Evolutionary conservation across 306 rosid species (phyloP), one percentile per base, ranked within the genome.

Genomic region (Citrullus colocynthis): DNA sequence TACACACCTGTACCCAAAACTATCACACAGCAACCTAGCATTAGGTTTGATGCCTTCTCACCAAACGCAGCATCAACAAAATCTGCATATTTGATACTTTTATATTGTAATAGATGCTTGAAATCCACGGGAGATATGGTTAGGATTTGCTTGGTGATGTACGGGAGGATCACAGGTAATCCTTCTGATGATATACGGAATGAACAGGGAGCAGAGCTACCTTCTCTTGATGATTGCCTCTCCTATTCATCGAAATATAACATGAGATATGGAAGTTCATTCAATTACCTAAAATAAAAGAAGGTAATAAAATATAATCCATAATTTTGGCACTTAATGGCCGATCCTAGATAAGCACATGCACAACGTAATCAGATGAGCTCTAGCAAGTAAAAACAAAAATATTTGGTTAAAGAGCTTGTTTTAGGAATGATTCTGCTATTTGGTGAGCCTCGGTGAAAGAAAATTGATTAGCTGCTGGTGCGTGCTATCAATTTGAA

Each of bases 161-260:
- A 84, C 18, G 98, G 98, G 60, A 96, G 96, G 82, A 93, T 80
- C 64, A 93, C 85, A 30, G 99, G 94, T 88, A 92, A 85, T 81
- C 99, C 99, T 88, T 96, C 99, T 0, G 99, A 91, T 17, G 97
- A 89, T 84, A 96, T 91, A 70, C 99, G 89, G 84, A 96, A 96
- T 66, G 82, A 79, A 87, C 99, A 93, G 15, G 96, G 98, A 21
- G 93, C 83, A 56, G 87, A 24, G 83, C 75, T 87, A 70, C 98
- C 98, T 84, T 92, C 96, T 85, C 93, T 88, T 64, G 98, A 87
- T 65, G 99, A 76, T 84, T 96, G 99, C 80, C 99, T 86, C 87
- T 93, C 99, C 99, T 96, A 80, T 61, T 76, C 20, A 66, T 52
- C 7, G 59, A 30, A 42, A 77, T 24, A 77, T 24, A 24, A 77